Percentiles rank a stretch among this genome's conserved stretches.
phyloP scores from a whole-genome alignment of 371 early-diverging fungal species.

The Coemansia sp. region DNA sequence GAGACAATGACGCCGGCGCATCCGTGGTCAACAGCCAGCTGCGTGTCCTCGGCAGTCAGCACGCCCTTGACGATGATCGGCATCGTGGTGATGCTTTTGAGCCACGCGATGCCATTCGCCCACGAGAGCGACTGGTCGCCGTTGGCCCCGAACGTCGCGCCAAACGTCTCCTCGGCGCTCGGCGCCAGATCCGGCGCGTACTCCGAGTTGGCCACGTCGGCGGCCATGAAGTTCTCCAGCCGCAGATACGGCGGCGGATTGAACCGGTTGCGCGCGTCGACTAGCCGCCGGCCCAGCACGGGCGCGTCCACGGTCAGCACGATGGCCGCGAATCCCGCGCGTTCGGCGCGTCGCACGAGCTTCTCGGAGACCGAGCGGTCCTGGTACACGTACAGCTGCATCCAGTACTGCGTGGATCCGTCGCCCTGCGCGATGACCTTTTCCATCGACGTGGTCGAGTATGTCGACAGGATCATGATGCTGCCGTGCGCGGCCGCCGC shows the following conservation, averaged over 20 bases:
- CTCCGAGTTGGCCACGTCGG: slow-evolving; percentile 15
- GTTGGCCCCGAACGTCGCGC: slow-evolving; percentile 41
- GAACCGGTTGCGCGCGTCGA: slow-evolving; percentile 87
- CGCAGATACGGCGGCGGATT: slow-evolving; percentile 56
- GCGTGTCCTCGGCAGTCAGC: slow-evolving; percentile 88
- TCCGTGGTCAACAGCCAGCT: slow-evolving; percentile 74
- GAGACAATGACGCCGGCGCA: slow-evolving; percentile 84
- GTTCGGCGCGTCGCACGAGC: slow-evolving; percentile 79
- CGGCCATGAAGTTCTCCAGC: slow-evolving; percentile 57
- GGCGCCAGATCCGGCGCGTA: slow-evolving; percentile 4
- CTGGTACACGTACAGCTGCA: slow-evolving; percentile 91
- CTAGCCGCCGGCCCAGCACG: slow-evolving; percentile 81
- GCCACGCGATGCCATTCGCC: slow-evolving; percentile 80
- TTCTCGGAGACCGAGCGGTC: slow-evolving; percentile 71
- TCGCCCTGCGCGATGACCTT: slow-evolving; percentile 58
- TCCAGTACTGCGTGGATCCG: slow-evolving; percentile 63
- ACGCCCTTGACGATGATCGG: slow-evolving; percentile 93
- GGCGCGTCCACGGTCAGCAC: slow-evolving; percentile 95
- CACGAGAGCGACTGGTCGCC: slow-evolving; percentile 67
- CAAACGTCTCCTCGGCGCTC: slow-evolving; percentile 30
- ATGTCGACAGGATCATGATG: slow-evolving; percentile 60
- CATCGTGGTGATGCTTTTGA: slow-evolving; percentile 75
- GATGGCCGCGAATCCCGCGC: slow-evolving; percentile 77
- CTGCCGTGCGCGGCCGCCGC: slow-evolving; percentile 55
- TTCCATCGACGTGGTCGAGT: slow-evolving; percentile 59